Evolutionary conservation across 176 grass and related monocot genomes (phyloP).

Genomic region (Carex myosuroides): DNA sequence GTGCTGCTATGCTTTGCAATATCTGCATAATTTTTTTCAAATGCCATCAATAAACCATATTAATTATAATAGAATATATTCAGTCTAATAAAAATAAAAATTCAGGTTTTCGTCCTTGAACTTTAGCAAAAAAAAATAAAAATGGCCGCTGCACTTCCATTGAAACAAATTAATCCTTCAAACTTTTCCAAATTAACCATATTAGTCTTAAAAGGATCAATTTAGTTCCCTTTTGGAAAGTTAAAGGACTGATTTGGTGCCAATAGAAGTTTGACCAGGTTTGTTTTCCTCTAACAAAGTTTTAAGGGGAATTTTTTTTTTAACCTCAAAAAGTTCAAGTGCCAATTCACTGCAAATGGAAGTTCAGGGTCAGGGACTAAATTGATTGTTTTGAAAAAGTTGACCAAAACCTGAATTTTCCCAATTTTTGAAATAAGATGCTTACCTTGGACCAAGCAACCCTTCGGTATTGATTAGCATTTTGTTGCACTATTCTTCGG

Average conservation of each 20-base stretch:
- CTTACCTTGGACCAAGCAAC: conserved; percentile 93
- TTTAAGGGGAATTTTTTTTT: background rate
- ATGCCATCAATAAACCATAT: background rate
- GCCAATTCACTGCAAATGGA: background rate
- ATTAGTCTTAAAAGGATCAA: background rate
- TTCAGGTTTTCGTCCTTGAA: background rate
- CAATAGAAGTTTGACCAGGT: background rate
- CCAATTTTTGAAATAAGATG: background rate
- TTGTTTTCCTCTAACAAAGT: background rate
- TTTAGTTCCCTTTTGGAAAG: background rate
- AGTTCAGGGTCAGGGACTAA: background rate
- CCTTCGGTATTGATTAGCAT: conserved; percentile 91
- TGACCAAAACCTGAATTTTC: background rate
- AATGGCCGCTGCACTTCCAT: background rate
- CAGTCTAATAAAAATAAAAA: background rate
- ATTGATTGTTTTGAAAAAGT: background rate
- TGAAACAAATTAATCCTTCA: background rate
- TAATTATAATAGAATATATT: background rate
- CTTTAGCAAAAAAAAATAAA: background rate
- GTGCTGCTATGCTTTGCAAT: conserved; percentile 63
- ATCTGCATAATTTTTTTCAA: conserved; percentile 32
- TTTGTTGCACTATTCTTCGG: conserved; percentile 84
- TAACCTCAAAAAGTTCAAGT: background rate
- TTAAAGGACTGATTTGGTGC: background rate
- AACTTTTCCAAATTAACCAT: too few species aligned